Evolutionary conservation across 1,139 yeast genomes (phyloP).

Genomic region (Yamadazyma triangularis): DNA sequence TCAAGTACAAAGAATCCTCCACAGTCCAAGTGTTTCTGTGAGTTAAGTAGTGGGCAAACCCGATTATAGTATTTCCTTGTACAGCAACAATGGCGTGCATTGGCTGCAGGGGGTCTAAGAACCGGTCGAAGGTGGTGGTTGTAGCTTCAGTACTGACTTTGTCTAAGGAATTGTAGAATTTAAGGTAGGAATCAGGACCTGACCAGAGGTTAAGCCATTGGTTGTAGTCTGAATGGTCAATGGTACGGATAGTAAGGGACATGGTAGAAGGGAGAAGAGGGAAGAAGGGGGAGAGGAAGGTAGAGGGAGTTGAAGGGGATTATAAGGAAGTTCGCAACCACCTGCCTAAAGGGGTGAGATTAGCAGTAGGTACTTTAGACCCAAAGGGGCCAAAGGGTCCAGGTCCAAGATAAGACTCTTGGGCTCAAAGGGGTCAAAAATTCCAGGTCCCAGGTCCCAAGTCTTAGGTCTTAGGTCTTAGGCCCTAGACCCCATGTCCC

Average conservation of each 20-base stretch:
- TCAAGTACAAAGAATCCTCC: conserved; percentile 40
- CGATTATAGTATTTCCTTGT: conserved; percentile 20
- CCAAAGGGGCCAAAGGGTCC: no score
- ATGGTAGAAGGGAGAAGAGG: no score
- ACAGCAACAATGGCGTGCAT: conserved; percentile 45
- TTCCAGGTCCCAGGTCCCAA: no score
- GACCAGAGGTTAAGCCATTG: conserved; percentile 42
- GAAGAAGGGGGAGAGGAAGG: no score
- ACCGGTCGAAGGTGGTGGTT: conserved; percentile 40
- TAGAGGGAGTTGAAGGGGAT: no score
- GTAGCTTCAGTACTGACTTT: conserved; percentile 31
- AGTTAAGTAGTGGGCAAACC: conserved; percentile 43
- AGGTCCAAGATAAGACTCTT: no score
- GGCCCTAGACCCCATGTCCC: no score
- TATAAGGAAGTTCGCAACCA: no score
- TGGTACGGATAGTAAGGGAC: conserved; percentile 31
- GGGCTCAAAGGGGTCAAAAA: no score
- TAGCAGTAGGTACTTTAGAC: no score
- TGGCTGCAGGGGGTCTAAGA: conserved; percentile 39
- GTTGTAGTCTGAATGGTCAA: conserved; percentile 33
- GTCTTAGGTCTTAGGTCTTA: no score
- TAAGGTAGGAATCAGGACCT: conserved; percentile 36
- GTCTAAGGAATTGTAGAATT: conserved; percentile 37
- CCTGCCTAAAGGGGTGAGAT: no score
- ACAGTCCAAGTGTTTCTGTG: conserved; percentile 49